Base-by-base conservation (phyloP, 2,329 filamentous ascomycete genomes). In the Paecilomyces niveus region DNA sequence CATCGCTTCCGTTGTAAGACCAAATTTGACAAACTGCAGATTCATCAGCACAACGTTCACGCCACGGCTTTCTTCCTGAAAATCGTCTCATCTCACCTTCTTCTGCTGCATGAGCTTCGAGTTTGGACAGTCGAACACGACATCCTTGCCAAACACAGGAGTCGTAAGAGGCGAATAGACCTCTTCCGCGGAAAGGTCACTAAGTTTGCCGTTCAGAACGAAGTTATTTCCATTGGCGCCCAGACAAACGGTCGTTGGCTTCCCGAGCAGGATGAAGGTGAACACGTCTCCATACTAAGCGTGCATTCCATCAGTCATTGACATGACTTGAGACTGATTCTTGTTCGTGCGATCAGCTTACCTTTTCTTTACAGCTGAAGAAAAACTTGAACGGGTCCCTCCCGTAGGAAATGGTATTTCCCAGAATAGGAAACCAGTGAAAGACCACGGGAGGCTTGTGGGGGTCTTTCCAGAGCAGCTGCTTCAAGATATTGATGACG, bases 101-200 rank as follows among this genome's bases (percentile, higher is more conserved):
- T 96, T 96, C 81, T 96, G 91, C 78, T 96, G 91, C 91, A 96
- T 95, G 70, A 96, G 83, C 77, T 95, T 95, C 59, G 90, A 82
- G 72, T 95, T 95, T 50, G 90, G 90, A 76, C 90, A 94, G 73
- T 95, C 91, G 72, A 95, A 96, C 57, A 95, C 89, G 26, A 96
- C 91, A 76, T 92, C 88, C 67, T 85, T 86, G 65, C 91, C 91
- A 71, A 96, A 96, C 2, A 87, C 84, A 52, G 84, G 84, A 5
- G 83, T 85, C 24, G 81, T 85, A 58, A 96, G 81, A 58, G 89
- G 88, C 57, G 85, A 88, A 77, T 96, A 96, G 63, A 96, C 89
- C 68, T 96, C 91, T 76, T 96, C 92, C 35, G 92, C 92, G 71
- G 89, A 92, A 67, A 96, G 87, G 70, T 96, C 91, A 78, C 89